Evolutionary conservation across 2,329 filamentous ascomycete genomes (phyloP), one percentile per base, ranked within the genome.

Genomic region (Aspergillus puulaauensis): DNA sequence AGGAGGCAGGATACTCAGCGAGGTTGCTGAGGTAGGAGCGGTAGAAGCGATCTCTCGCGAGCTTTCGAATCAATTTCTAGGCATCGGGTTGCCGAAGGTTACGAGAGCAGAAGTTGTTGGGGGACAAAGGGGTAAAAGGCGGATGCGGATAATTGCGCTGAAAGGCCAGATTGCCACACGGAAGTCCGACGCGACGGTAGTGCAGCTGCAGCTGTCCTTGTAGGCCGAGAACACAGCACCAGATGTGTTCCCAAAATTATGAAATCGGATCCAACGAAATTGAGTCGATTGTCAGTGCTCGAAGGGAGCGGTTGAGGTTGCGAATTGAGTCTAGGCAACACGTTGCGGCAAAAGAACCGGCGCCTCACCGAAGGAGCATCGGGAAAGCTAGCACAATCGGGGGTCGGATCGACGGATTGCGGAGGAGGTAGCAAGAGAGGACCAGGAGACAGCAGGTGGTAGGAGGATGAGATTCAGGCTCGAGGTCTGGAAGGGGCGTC

Each of bases 81-180:
- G 52, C 60, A 62, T 59, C 54, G 56, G 49, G 31, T 52, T 56
- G 58, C 52, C 52, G 48, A 59, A 39, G 39, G 40, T 55, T 47
- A 37, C 43, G 52, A 19, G 48, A 19, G 51, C 31, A 51, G 46
- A 21, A 41, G 61, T 58, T 44, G 48, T 58, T 52, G 52, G 49
- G 53, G 27, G 52, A 58, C 60, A 58, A 62, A 58, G 58, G 51
- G 50, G 55, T 39, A 45, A 45, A 52, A 48, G 50, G 55, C 33
- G 44, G 41, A 49, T 43, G 37, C 35, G 52, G 52, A 47, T 46
- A 55, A 56, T 59, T 41, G 58, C 56, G 58, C 37, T 55, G 57
- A 62, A 59, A 64, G 61, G 61, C 61, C 61, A 64, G 61, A 64
- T 64, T 62, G 58, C 61, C 53, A 54, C 58, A 59, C 56, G 35